Evolutionary conservation across 2,329 filamentous ascomycete species (phyloP).

Genomic region (Blastomyces parvus): DNA sequence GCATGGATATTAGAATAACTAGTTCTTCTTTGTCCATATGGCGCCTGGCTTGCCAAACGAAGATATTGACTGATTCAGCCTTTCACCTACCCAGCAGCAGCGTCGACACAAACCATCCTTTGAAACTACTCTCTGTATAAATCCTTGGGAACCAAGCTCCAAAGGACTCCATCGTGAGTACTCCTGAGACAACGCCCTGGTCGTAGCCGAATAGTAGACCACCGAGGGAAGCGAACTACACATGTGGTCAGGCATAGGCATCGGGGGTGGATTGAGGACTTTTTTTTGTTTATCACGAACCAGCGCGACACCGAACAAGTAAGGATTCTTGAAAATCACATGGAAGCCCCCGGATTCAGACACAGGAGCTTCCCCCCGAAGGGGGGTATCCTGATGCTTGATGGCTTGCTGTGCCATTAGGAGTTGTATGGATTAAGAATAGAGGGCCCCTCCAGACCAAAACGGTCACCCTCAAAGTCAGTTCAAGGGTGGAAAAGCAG

Average conservation of each 20-base stretch:
- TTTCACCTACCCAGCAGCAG: slow-evolving; percentile 34
- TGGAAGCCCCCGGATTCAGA: slow-evolving; percentile 19
- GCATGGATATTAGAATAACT: neutral
- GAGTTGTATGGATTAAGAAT: neutral
- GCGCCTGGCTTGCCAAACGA: neutral
- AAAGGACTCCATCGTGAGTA: slow-evolving; percentile 41
- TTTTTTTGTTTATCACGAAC: slow-evolving; percentile 19
- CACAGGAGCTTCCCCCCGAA: neutral
- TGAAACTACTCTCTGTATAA: slow-evolving; percentile 38
- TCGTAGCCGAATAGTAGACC: slow-evolving; percentile 43
- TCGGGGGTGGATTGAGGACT: neutral
- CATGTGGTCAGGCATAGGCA: slow-evolving; percentile 21
- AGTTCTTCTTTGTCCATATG: neutral
- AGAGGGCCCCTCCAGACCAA: neutral
- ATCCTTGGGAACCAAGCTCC: slow-evolving; percentile 33
- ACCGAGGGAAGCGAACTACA: slow-evolving; percentile 34
- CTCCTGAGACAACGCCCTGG: slow-evolving; percentile 42
- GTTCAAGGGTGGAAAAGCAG: neutral
- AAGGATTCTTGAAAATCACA: slow-evolving; percentile 34
- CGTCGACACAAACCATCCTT: slow-evolving; percentile 47
- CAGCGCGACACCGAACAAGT: slow-evolving; percentile 37
- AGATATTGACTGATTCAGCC: neutral
- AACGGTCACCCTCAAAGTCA: neutral
- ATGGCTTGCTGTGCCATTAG: neutral
- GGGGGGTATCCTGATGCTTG: neutral